These are phyloP conservation scores for Saccharomycopsis sp. DNA, from an alignment of 805 yeast genomes.

Conservation along the genomic window DNA sequence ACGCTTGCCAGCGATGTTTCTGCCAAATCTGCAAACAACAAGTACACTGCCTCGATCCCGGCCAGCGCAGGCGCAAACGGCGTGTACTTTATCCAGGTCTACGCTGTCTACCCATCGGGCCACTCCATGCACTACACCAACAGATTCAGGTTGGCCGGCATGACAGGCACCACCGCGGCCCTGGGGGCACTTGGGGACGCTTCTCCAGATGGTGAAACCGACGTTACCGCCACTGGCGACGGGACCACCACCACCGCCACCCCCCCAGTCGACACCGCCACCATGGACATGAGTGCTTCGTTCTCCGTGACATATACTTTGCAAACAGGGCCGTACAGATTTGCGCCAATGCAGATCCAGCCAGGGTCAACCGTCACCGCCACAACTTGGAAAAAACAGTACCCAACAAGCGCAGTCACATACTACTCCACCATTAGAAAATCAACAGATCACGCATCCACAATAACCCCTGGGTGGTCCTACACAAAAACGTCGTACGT, in stretches of 20 bases:
- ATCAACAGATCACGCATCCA: slow-evolving; percentile 9
- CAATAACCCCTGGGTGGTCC: slow-evolving; percentile 72
- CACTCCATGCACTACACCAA: slow-evolving; percentile 57
- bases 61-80: slow-evolving; percentile 51
- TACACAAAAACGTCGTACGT: slow-evolving; percentile 52
- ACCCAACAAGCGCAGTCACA: slow-evolving; percentile 59
- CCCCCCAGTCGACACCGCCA: slow-evolving; percentile 24
- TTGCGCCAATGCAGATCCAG: slow-evolving; percentile 90
- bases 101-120: slow-evolving; percentile 30
- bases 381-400: slow-evolving; percentile 55
- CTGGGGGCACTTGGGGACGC: slow-evolving; percentile 37
- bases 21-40: slow-evolving; percentile 22
- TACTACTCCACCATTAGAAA: slow-evolving; percentile 33
- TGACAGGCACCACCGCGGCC: slow-evolving; percentile 50
- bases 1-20: slow-evolving; percentile 28
- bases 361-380: slow-evolving; percentile 66
- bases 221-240: too few relatives aligned
- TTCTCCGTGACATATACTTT: slow-evolving; percentile 61
- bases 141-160: slow-evolving; percentile 55
- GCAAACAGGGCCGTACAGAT: slow-evolving; percentile 73
- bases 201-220: slow-evolving; percentile 35
- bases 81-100: slow-evolving; percentile 61
- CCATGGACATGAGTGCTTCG: slow-evolving; percentile 38
- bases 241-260: slow-evolving; percentile 2
- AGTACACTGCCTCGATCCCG: slow-evolving; percentile 31